These are phyloP conservation scores for Fusarium setosum DNA, from an alignment of 2,329 filamentous ascomycete genomes.

Conservation along the genomic window DNA sequence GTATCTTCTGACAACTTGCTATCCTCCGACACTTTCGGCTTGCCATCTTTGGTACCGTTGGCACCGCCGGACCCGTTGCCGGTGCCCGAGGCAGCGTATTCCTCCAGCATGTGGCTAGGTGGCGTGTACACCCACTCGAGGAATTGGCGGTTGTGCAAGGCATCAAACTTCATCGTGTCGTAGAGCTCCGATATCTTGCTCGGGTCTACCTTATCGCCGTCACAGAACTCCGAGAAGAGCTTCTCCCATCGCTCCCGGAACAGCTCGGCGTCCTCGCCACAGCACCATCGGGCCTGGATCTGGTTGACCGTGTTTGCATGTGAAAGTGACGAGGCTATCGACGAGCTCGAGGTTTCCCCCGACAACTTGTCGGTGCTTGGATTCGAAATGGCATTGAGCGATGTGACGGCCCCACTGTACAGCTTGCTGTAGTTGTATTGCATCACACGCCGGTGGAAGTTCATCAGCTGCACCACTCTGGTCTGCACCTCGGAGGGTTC, in stretches of 20 bases:
- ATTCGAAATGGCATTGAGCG: slow-evolving; percentile 68
- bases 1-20: slow-evolving; percentile 51
- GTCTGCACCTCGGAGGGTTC: slow-evolving; percentile 94
- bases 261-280: slow-evolving; percentile 91
- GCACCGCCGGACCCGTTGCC: slow-evolving; percentile 39
- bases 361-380: slow-evolving; percentile 59
- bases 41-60: slow-evolving; percentile 54
- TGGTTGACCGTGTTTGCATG: slow-evolving; percentile 72
- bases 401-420: slow-evolving; percentile 73
- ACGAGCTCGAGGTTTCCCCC: slow-evolving; percentile 54
- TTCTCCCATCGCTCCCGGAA: slow-evolving; percentile 99
- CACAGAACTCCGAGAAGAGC: slow-evolving; percentile 94
- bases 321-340: slow-evolving; percentile 63
- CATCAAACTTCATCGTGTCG: slow-evolving; percentile 99
- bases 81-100: slow-evolving; percentile 59
- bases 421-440: slow-evolving; percentile 90
- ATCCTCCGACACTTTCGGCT: slow-evolving; percentile 56
- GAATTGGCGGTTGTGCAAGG: slow-evolving; percentile 94
- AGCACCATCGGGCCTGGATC: slow-evolving; percentile 95
- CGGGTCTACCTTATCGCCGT: slow-evolving; percentile 97
- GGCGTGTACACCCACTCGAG: slow-evolving; percentile 98
- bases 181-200: slow-evolving; percentile 99
- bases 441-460: slow-evolving; percentile 96
- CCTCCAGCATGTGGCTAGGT: slow-evolving; percentile 79
- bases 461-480: slow-evolving; percentile 95